Base-by-base conservation (phyloP, 768 basidiomycete species). In the Trametes cingulata region DNA sequence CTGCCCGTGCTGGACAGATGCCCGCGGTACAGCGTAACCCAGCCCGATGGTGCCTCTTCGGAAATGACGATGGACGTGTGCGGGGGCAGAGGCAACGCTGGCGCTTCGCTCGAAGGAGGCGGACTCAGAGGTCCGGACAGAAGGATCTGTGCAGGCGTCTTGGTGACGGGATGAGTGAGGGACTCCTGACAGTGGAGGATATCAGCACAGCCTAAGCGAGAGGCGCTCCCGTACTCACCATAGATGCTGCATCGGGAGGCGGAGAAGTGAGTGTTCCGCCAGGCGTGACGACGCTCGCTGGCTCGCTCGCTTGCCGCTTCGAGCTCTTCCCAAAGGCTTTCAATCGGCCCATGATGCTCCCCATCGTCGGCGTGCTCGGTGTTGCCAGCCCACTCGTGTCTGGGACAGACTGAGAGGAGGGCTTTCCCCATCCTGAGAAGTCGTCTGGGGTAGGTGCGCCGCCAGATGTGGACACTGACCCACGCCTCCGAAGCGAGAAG, bases 1-100 rank as follows among this genome's bases (percentile, higher is more conserved):
- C 77, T 77, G 53, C 78, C 84, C 8, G 85, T 82, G 35, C 78
- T 79, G 0, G 80, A 78, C 2, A 89, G 85, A 25, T 82, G 81
- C 2, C 92, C 87, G 35, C 92, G 80, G 68, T 95, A 98, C 1
- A 93, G 75, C 2, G 83, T 86, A 2, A 79, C 82, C 84, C 90
- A 95, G 25, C 87, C 87, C 2, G 84, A 85, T 22, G 82, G 76
- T 6, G 80, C 83, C 70, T 96, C 95, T 69, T 96, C 93, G 1
- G 90, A 86, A 45, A 99, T 88, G 60, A 90, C 75, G 29, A 98
- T 71, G 0, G 82, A 78, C 42, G 88, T 86, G 53, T 83, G 76
- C 0, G 80, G 71, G 1, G 88, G 85, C 37, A 90, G 79, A 10
- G 74, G 60, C 24, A 91, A 72, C 0, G 80, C 78, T 0, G 96